Conservation (phyloP, 1,284 basidiomycete species). For the Ganoderma lucidum region DNA sequence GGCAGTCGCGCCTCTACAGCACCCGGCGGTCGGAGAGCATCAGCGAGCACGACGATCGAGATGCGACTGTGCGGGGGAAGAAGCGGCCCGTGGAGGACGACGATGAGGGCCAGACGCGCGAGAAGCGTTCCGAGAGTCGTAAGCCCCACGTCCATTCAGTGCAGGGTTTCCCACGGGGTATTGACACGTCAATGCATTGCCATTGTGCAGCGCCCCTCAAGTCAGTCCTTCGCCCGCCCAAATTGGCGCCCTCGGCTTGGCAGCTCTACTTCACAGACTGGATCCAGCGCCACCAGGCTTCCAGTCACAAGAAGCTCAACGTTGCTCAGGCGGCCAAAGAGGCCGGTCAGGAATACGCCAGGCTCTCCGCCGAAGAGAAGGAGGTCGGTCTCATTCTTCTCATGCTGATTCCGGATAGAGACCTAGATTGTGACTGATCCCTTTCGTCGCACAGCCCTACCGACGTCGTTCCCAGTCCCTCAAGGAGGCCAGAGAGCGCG, state of each 20-base stretch:
- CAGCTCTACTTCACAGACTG: constrained; percentile 97
- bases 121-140: constrained; percentile 42
- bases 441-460: constrained; percentile 67
- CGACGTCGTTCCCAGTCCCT: constrained; percentile 82
- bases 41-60: constrained; percentile 66
- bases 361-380: constrained; percentile 81
- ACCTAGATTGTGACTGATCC: constrained; percentile 34
- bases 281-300: constrained; percentile 89
- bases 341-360: constrained; percentile 90
- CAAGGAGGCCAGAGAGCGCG: constrained; percentile 86
- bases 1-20: constrained; percentile 62
- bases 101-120: constrained; percentile 42
- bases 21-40: constrained; percentile 67
- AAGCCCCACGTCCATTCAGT: constrained; percentile 30
- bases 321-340: constrained; percentile 97
- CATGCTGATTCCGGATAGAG: constrained; percentile 40
- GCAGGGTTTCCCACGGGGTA: constrained; percentile 28
- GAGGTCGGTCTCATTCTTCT: constrained; percentile 58
- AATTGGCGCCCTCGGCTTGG: constrained; percentile 95
- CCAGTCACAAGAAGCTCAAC: constrained; percentile 85
- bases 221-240: constrained; percentile 85
- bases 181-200: constrained; percentile 31
- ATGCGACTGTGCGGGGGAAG: constrained; percentile 74
- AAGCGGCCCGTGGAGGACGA: constrained; percentile 53
- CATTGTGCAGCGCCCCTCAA: constrained; percentile 58